phyloP scores from a whole-genome alignment of 306 rosid species.

The Dryas octopetala region DNA sequence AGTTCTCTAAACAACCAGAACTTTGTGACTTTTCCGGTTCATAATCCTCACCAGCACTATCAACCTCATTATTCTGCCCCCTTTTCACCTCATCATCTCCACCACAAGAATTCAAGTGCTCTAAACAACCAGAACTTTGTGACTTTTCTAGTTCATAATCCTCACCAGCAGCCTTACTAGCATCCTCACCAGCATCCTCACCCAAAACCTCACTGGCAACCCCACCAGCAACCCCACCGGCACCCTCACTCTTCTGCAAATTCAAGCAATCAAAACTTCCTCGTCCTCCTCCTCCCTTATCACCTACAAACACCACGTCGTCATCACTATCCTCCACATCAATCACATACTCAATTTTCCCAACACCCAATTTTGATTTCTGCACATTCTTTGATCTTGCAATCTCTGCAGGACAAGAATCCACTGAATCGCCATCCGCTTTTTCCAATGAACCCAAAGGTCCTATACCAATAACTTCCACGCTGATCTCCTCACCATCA shows the following conservation, averaged over 20 bases:
- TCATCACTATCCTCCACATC: slow-evolving; percentile 11
- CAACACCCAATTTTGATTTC: background rate
- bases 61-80: no score
- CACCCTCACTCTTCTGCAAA: background rate
- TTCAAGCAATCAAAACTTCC: no score
- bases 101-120: no score
- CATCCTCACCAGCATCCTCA: background rate
- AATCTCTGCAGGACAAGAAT: background rate
- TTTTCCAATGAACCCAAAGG: background rate
- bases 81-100: no score
- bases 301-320: slow-evolving; percentile 12
- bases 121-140: no score
- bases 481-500: background rate
- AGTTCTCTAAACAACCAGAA: no score
- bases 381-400: background rate
- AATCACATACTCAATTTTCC: background rate
- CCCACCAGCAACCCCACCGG: background rate
- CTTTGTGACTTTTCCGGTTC: no score
- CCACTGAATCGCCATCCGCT: background rate
- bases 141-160: no score
- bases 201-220: background rate
- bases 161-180: background rate
- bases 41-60: no score
- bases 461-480: no score
- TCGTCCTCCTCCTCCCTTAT: background rate